Evolutionary conservation across 306 rosid genomes (phyloP).

Genomic region (Cucurbita pepo): DNA sequence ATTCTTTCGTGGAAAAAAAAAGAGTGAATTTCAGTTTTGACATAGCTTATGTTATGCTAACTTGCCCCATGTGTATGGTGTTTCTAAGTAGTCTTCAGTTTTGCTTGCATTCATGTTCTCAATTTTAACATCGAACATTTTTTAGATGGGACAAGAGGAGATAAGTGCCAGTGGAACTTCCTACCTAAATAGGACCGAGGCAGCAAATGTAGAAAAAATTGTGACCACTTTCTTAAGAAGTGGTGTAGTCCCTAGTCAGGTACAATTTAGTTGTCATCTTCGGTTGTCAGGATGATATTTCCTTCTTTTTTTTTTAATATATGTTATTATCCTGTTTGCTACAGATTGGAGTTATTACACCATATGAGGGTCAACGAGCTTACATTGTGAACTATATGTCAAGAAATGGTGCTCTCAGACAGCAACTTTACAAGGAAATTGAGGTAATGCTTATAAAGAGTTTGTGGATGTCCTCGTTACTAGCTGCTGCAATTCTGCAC

Average conservation of each 20-base stretch:
- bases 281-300: not conserved
- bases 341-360: slow-evolving; percentile 97
- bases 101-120: not conserved
- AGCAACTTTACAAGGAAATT: slow-evolving; percentile 96
- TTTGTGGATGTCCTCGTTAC: not conserved
- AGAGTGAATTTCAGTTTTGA: not conserved
- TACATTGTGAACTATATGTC: slow-evolving; percentile 97
- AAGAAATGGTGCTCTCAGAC: slow-evolving; percentile 93
- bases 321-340: not conserved
- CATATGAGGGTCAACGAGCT: slow-evolving; percentile 96
- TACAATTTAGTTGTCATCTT: slow-evolving; percentile 33
- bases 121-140: slow-evolving; percentile 1
- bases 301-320: not conserved
- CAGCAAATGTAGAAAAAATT: slow-evolving; percentile 97
- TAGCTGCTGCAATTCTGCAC: not conserved
- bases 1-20: not conserved
- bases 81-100: not conserved
- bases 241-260: slow-evolving; percentile 97
- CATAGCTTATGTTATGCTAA: not conserved
- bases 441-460: slow-evolving; percentile 37
- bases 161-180: slow-evolving; percentile 99
- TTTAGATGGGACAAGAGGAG: slow-evolving; percentile 99
- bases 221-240: slow-evolving; percentile 96
- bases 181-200: slow-evolving; percentile 93
- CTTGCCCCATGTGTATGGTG: not conserved